Conservation (phyloP, 176 grass and related monocot species). For the Raddia guianensis region DNA sequence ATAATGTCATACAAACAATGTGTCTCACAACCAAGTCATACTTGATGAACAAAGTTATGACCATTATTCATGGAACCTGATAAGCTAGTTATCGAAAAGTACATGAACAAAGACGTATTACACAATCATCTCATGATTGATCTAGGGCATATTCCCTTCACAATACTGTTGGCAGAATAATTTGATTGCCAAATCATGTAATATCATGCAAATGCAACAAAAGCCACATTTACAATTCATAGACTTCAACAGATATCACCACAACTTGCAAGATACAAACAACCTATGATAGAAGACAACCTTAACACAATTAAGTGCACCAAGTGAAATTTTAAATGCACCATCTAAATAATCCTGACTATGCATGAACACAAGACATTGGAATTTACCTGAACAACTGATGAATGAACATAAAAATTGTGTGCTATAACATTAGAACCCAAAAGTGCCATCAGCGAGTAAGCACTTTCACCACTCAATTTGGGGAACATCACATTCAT, state of each 20-base stretch:
- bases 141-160: too few relatives aligned
- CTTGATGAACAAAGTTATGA: too few relatives aligned
- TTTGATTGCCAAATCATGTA: neutral
- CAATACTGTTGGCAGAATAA: neutral
- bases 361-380: neutral
- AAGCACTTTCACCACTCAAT: slow-evolving; percentile 79
- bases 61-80: too few relatives aligned
- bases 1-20: too few relatives aligned
- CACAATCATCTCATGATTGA: too few relatives aligned
- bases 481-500: slow-evolving; percentile 82
- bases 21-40: too few relatives aligned
- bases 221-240: neutral
- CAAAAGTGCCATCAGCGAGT: slow-evolving; percentile 85
- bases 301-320: neutral
- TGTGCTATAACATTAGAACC: slow-evolving; percentile 83
- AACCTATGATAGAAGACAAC: neutral
- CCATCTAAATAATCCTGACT: neutral
- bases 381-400: slow-evolving; percentile 62
- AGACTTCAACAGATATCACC: neutral
- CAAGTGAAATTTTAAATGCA: slow-evolving; percentile 20
- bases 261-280: neutral
- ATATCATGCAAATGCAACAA: too few relatives aligned
- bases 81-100: too few relatives aligned
- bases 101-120: too few relatives aligned
- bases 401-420: slow-evolving; percentile 84